Evolutionary conservation across 306 rosid species (phyloP), one percentile per base, ranked within the genome.

Genomic region (Myrica gale): DNA sequence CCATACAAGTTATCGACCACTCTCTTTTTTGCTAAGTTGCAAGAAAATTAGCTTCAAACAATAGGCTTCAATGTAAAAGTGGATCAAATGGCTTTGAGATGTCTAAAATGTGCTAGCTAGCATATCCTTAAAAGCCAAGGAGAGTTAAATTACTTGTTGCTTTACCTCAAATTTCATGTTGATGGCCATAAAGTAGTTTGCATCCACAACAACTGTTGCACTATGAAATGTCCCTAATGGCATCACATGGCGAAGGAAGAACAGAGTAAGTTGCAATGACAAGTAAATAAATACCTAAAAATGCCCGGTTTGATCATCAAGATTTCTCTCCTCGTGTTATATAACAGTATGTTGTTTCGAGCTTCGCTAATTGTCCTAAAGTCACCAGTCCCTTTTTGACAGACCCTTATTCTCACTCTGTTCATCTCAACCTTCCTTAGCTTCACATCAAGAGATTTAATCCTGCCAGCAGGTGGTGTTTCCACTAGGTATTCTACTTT

Each of bases 81-180:
- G 32, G 32, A 26, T 26, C 2, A 26, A 26, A 26, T 26, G 32
- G 32, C 32, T 26, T 0, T 1, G 32, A 26, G 32, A 26, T 26
- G 32, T 26, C 32, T 26, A 26, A 26, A 26, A 26, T 26, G 32
- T 26, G 32, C 32, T 26, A 26, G 32, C 32, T 26, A 26, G 32
- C 32, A 26, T 1, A 26, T 26, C 32, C 32, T 26, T 26, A 1
- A 26, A 26, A n/a, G 32, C 1, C 2, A 26, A 26, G 32, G 32
- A 26, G 32, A 26, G 32, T 26, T 26, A 26, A 26, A 26, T 26
- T 8, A 17, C 21, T 13, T 61, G 1, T 6, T 39, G 13, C 4
- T 53, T 71, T 82, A 89, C 95, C 95, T 91, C 97, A 82, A 89
- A 88, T 70, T 79, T 91, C 3, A 91, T 74, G 83, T 86, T 88